Conservation (phyloP, 2,329 filamentous ascomycete species). For the Phoma herbarum region DNA sequence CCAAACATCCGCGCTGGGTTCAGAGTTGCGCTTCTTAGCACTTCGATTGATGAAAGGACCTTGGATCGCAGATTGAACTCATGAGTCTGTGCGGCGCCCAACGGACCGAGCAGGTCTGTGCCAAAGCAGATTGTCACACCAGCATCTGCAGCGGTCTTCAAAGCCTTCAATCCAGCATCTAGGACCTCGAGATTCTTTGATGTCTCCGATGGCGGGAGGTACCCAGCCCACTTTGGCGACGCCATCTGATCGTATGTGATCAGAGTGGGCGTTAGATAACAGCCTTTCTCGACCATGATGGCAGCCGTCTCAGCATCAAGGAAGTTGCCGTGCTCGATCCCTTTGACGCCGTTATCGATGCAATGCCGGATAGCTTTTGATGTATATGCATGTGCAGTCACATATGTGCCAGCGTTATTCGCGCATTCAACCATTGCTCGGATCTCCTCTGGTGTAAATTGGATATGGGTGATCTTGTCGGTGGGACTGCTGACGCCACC, state of each 20-base stretch:
- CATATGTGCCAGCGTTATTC: constrained; percentile 59
- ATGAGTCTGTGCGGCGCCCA: constrained; percentile 59
- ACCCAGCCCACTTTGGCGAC: constrained; percentile 14
- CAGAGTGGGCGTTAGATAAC: constrained; percentile 17
- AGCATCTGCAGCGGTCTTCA: constrained; percentile 58
- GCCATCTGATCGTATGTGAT: constrained; percentile 18
- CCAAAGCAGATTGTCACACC: constrained; percentile 67
- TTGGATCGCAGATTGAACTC: constrained; percentile 19
- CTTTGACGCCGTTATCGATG: constrained; percentile 62
- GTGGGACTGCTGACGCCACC: constrained; percentile 67
- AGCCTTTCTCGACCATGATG: constrained; percentile 58
- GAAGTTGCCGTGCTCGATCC: constrained; percentile 69
- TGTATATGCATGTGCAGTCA: constrained; percentile 54
- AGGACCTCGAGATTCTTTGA: constrained; percentile 12
- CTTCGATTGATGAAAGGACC: constrained; percentile 3
- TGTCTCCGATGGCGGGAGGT: constrained; percentile 5
- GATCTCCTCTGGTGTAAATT: constrained; percentile 67
- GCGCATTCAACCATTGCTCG: constrained; percentile 63
- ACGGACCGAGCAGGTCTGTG: constrained; percentile 62
- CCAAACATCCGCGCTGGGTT: constrained; percentile 21
- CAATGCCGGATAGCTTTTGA: constrained; percentile 63
- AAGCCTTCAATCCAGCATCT: constrained; percentile 9
- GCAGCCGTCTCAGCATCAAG: constrained; percentile 65
- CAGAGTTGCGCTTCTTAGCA: constrained; percentile 16
- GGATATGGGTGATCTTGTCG: constrained; percentile 62